Evolutionary conservation across 345 rosid genomes (phyloP).

Genomic region (Cardamine resedifolia): DNA sequence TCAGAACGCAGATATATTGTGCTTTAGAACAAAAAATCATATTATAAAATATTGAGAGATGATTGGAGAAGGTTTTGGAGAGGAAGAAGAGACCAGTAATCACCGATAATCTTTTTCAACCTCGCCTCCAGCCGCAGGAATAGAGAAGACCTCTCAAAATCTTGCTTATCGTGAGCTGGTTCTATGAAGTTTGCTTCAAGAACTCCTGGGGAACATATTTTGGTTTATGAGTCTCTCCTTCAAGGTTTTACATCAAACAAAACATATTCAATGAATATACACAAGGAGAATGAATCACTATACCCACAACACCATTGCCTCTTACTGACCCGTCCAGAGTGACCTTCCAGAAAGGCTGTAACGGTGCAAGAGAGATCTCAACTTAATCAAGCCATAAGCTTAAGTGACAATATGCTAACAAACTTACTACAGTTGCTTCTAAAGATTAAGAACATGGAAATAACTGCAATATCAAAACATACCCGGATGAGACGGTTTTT

Average conservation of each 20-base stretch:
- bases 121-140: slow-evolving; percentile 67
- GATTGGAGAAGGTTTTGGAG: background rate
- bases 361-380: slow-evolving; percentile 31
- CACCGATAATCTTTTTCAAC: slow-evolving; percentile 63
- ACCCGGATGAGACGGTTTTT: slow-evolving; percentile 93
- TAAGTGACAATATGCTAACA: background rate
- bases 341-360: slow-evolving; percentile 98
- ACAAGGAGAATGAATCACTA: slow-evolving; percentile 18
- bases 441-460: background rate
- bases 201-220: slow-evolving; percentile 57
- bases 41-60: background rate
- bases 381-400: slow-evolving; percentile 21
- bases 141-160: slow-evolving; percentile 86
- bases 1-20: slow-evolving; percentile 1
- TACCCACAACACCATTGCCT: slow-evolving; percentile 88
- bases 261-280: slow-evolving; percentile 12
- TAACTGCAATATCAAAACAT: slow-evolving; percentile 19
- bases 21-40: background rate
- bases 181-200: slow-evolving; percentile 95
- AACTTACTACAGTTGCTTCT: background rate
- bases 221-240: slow-evolving; percentile 27
- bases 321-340: slow-evolving; percentile 44
- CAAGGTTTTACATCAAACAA: background rate
- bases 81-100: slow-evolving; percentile 67
- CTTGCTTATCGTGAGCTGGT: slow-evolving; percentile 98